A percentile compares a stretch with the other conserved stretches of the same genome.
Evolutionary conservation across 1,284 basidiomycete species (phyloP).

Genomic region (Ganoderma sinense): DNA sequence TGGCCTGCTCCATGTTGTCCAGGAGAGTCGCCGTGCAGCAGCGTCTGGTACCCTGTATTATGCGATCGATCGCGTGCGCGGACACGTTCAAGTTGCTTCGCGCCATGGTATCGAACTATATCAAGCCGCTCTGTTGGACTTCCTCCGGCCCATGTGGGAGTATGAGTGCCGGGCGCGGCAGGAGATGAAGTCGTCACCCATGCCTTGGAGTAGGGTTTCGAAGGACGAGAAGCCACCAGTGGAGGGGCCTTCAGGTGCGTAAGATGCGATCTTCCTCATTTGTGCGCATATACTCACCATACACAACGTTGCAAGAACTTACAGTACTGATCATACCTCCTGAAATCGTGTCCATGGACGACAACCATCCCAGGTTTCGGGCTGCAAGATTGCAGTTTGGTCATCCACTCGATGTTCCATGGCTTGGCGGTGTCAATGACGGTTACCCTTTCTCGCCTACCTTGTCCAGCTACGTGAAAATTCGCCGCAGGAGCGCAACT

Average conservation of each 20-base stretch:
- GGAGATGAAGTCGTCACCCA: slow-evolving; percentile 9
- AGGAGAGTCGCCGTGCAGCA: not conserved
- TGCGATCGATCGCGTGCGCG: slow-evolving; percentile 1
- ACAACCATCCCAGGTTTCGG: slow-evolving; percentile 1
- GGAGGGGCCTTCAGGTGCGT: not conserved
- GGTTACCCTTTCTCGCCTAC: slow-evolving; percentile 16
- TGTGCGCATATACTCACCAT: not conserved
- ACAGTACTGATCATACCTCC: not conserved
- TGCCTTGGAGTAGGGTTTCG: slow-evolving; percentile 5
- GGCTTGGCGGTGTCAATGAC: slow-evolving; percentile 13
- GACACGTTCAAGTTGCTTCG: not conserved
- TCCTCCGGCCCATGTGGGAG: slow-evolving; percentile 8
- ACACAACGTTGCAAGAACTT: not conserved
- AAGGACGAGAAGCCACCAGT: slow-evolving; percentile 1
- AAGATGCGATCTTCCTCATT: not conserved
- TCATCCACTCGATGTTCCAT: slow-evolving; percentile 16
- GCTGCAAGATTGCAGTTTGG: slow-evolving; percentile 6
- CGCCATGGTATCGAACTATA: slow-evolving; percentile 3
- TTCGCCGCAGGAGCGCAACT: slow-evolving; percentile 1
- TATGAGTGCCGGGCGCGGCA: slow-evolving; percentile 5
- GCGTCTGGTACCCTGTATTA: not conserved
- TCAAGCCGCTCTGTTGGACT: slow-evolving; percentile 7
- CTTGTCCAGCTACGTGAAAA: slow-evolving; percentile 11
- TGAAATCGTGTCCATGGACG: slow-evolving; percentile 1
- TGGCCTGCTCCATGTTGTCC: slow-evolving; percentile 1